These are phyloP conservation scores for Xenoacremonium recifei DNA, from an alignment of 2,329 filamentous ascomycete species.

Conservation along the genomic window DNA sequence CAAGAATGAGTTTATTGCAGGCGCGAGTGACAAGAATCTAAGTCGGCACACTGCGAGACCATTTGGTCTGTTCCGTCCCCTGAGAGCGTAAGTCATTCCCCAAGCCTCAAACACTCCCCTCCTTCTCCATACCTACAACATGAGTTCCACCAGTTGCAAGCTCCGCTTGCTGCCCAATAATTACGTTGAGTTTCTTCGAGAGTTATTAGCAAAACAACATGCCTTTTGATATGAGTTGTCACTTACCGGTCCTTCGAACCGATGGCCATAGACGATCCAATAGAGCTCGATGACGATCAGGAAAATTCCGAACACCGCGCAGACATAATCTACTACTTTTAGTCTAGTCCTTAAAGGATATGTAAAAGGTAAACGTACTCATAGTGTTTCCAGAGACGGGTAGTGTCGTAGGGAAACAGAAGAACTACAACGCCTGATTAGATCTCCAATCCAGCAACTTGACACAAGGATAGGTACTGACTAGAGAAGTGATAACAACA, in stretches of 20 bases:
- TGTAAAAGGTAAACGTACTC: background rate
- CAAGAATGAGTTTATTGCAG: too few relatives aligned
- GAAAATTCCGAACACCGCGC: background rate
- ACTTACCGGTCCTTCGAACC: constrained; percentile 1
- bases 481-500: constrained; percentile 38
- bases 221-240: background rate
- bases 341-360: background rate
- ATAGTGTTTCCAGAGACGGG: background rate
- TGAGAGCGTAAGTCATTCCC: too few relatives aligned
- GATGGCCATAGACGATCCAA: background rate
- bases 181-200: background rate
- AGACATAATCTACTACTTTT: background rate
- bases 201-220: background rate
- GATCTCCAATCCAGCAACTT: background rate
- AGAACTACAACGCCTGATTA: background rate
- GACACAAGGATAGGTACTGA: constrained; percentile 13
- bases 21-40: too few relatives aligned
- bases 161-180: background rate
- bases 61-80: too few relatives aligned
- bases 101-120: too few relatives aligned
- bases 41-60: too few relatives aligned
- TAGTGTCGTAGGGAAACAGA: background rate
- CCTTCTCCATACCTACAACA: too few relatives aligned
- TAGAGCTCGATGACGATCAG: background rate
- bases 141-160: background rate